Conservation (phyloP, 495 filamentous ascomycete genomes). For the Polyplosphaeria fusca region DNA sequence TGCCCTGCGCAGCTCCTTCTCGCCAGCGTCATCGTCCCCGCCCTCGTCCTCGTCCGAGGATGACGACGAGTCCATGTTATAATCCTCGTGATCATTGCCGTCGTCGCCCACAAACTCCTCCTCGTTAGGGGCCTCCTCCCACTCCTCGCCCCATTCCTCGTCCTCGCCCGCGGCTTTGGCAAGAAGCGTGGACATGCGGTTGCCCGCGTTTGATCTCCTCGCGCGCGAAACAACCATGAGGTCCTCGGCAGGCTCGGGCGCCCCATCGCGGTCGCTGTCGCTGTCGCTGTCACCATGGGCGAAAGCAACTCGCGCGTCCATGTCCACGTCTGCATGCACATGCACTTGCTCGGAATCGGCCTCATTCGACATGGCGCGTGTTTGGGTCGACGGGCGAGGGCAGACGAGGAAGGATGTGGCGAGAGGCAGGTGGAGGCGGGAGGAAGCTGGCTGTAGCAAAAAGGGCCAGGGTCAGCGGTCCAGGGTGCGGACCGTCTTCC, state of each 20-base stretch:
- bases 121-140: constrained; percentile 61
- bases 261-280: constrained; percentile 30
- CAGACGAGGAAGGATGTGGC: constrained; percentile 3
- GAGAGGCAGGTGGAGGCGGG: constrained; percentile 14
- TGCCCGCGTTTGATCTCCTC: constrained; percentile 82
- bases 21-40: constrained; percentile 54
- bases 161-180: constrained; percentile 58
- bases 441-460: constrained; percentile 17
- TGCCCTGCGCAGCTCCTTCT: constrained; percentile 50
- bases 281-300: constrained; percentile 12
- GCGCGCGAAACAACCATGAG: constrained; percentile 73
- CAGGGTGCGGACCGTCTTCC: constrained; percentile 23
- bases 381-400: background rate
- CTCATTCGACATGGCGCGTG: constrained; percentile 11
- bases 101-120: constrained; percentile 77
- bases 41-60: constrained; percentile 72
- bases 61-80: constrained; percentile 74
- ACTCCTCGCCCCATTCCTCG: constrained; percentile 67
- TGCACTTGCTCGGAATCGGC: too few species aligned
- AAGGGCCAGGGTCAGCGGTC: constrained; percentile 17
- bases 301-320: constrained; percentile 2
- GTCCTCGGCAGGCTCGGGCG: constrained; percentile 54
- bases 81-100: constrained; percentile 66
- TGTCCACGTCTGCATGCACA: constrained; percentile 14
- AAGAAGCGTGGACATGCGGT: constrained; percentile 74